phyloP scores from a whole-genome alignment of 176 grass and related monocot species.

The Tillandsia fasciculata region DNA sequence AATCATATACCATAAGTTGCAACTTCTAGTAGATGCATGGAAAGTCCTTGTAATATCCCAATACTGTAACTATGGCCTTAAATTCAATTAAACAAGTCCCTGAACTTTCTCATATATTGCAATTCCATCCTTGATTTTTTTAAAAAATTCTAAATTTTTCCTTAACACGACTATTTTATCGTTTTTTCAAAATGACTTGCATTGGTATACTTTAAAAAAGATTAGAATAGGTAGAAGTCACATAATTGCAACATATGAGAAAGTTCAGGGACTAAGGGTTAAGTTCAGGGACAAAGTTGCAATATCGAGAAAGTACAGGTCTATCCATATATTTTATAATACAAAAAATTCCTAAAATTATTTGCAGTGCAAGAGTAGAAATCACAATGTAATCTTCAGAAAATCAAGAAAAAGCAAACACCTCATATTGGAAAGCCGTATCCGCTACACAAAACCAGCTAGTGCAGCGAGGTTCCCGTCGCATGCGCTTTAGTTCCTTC shows the following conservation, averaged over 20 bases:
- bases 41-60: neutral
- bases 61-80: too few species aligned
- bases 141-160: too few species aligned
- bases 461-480: constrained; percentile 65
- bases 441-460: constrained; percentile 86
- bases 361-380: neutral
- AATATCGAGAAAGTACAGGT: neutral
- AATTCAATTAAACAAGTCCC: too few species aligned
- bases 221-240: too few species aligned
- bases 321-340: neutral
- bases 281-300: neutral
- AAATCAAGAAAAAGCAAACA: constrained; percentile 22
- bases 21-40: neutral
- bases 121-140: too few species aligned
- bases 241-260: too few species aligned
- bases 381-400: constrained; percentile 2
- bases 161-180: too few species aligned
- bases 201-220: too few species aligned
- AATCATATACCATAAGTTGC: constrained; percentile 19
- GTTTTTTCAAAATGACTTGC: too few species aligned
- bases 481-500: constrained; percentile 81
- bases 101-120: too few species aligned
- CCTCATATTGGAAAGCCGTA: constrained; percentile 86
- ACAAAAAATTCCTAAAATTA: neutral
- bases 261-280: too few species aligned